Evolutionary conservation across 495 filamentous ascomycete genomes (phyloP), one percentile per base, ranked within the genome.

Genomic region (Letharia lupina): DNA sequence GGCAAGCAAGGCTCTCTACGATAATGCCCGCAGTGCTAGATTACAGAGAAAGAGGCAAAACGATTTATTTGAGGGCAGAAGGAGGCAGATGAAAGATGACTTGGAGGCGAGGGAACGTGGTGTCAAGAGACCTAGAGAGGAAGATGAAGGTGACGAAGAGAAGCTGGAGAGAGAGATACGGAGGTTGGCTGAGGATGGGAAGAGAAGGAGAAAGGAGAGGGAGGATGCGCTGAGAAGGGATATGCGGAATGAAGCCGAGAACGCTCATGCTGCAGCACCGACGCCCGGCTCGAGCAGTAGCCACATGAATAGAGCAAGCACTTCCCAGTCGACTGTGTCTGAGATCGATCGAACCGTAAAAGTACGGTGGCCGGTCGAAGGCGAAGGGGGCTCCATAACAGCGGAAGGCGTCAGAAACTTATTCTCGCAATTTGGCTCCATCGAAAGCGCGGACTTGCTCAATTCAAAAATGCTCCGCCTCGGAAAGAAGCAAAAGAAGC

Each of bases 31-130:
- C 13, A 80, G 81, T 66, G 87, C 87, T 44, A 78, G 83, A 54
- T 70, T 82, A 68, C 83, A 84, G 68, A 84, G 82, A 72, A 78
- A 84, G 76, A 79, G 83, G 67, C 83, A 89, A 74, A 77, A 82
- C 67, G 87, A 88, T 57, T 75, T 84, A 70, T 85, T 89, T 71
- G 86, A 87, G 69, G 80, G 86, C 12, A 81, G 81, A 71, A 80
- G 89, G 70, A 76, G 86, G 72, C 80, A 84, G 75, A 90, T 92
- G 89, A 83, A 85, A 72, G 87, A 91, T 73, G 89, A 93, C 73
- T 74, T 91, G 61, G 88, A 91, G 76, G 76, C 80, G 61, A 73
- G 86, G 63, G 88, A 90, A 65, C 58, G 70, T 70, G 81, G 57
- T 74, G 74, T 56, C 73, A 79, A 45, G 76, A 74, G 23, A 50